Base-by-base conservation (phyloP, 139 green algal genomes). In the Prasinococcaceae sp. region DNA sequence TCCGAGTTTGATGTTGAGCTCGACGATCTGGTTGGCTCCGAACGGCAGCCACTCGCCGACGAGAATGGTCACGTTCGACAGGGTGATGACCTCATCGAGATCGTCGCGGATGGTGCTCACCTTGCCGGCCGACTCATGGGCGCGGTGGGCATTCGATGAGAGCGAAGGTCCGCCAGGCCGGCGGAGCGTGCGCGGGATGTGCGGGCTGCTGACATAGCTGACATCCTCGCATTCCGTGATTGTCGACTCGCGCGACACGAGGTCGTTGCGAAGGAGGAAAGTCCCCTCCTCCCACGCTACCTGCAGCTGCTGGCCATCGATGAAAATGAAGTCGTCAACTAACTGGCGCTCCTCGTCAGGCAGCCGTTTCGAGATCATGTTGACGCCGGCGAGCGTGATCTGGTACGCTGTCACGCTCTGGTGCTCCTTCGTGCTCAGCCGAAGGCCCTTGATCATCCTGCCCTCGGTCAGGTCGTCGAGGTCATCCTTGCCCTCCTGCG, bases 21-120 rank as follows among this genome's bases (percentile, higher is more conserved):
- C 45, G 4, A 62, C 43, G 6, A 62, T 39, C 32, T 62, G 54
- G 32, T 62, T 62, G n/a, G 45, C 54, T 14, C 54, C 54, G 28
- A 62, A 53, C n/a, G 54, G 54, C 23, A 62, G 47, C 42, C 42
- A 62, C 44, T 62, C 54, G 3, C 54, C 54, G 20, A 62, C 22
- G 8, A 62, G 20, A 14, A 62, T 44, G 5, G 40, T 52, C 42
- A 52, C 38, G 51, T 59, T 59, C 23, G 37, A 50, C 24, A 59
- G 26, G 8, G 51, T 59, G 37, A 59, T 59, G 16, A 62, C 44
- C 43, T 62, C 54, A 30, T 62, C 54, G 20, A 62, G 45, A 5
- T 62, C 54, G 23, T 62, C 54, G 20, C 43, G 43, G 40, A 62
- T 62, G 0, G 43, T 62, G 43, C 20, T 49, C 33, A 55, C 51